A percentile compares a stretch with the other conserved stretches of the same genome.
Conservation (phyloP, 345 rosid species). For the Populus pruinosa region DNA sequence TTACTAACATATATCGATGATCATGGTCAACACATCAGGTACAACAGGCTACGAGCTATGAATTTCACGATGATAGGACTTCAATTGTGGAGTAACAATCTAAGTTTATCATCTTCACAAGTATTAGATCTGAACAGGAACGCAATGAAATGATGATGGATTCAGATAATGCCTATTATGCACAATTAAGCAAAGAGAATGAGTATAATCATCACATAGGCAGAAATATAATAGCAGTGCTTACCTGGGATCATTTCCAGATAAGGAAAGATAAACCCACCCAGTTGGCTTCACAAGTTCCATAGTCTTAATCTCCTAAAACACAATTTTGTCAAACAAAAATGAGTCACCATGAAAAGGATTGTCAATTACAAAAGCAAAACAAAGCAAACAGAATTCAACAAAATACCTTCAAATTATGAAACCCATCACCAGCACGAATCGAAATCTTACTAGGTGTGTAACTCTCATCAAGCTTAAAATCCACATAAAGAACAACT, state of each 20-base stretch:
- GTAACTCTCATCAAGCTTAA: constrained; percentile 93
- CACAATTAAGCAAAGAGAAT: background rate
- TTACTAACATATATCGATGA: background rate
- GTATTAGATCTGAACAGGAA: background rate
- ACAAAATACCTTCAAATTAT: constrained; percentile 68
- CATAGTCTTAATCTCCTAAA: constrained; percentile 78
- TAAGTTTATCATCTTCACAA: background rate
- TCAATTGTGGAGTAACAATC: background rate
- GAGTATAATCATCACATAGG: background rate
- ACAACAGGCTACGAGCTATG: background rate
- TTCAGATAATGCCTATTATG: background rate
- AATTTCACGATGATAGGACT: background rate
- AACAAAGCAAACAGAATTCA: background rate
- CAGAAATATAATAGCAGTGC: background rate
- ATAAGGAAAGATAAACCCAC: constrained; percentile 71
- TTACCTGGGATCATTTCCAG: constrained; percentile 86
- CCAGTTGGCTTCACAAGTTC: constrained; percentile 86
- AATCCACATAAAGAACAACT: constrained; percentile 77
- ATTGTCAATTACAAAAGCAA: background rate
- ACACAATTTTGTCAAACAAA: background rate
- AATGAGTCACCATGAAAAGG: background rate
- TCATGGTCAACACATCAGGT: background rate
- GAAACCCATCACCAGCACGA: constrained; percentile 92
- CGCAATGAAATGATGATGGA: background rate
- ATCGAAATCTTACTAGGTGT: constrained; percentile 84